Evolutionary conservation across 768 basidiomycete genomes (phyloP), one percentile per base, ranked within the genome.

Genomic region (Tephrocybe sp.): DNA sequence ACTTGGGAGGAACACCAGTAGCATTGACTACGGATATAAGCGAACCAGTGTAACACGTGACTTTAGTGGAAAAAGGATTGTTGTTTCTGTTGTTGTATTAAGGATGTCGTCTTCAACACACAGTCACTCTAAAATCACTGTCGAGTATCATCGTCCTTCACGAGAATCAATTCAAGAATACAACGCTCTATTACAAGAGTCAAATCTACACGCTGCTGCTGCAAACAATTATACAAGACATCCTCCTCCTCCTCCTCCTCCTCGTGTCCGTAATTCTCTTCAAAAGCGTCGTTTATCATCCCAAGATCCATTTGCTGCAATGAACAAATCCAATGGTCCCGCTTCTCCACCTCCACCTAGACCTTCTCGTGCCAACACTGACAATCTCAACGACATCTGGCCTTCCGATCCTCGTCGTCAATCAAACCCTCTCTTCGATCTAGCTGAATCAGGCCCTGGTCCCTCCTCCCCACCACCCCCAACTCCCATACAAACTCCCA

Each of bases 361-460:
- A 39, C 91, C 91, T 0, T 90, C 89, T 40, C 80, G 91, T 50
- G 87, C 86, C 53, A 93, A 93, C 66, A 93, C 91, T 4, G 87
- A 85, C 31, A 91, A 77, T 48, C 75, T 92, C 43, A 83, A 78
- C 68, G 90, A 93, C 69, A 70, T 92, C 61, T 85, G 85, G 65
- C 72, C 81, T 19, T 61, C 66, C 35, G 68, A 77, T 5, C 59
- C 73, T 17, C 80, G 78, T 42, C 78, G 82, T 46, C 69, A 82
- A 49, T 84, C 82, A 31, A 69, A 73, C 20, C 84, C 81, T 40
- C 53, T 66, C 54, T 51, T 63, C 39, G 76, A 79, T 64, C 77
- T 73, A 16, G 55, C 57, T 34, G 75, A 75, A 26, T 26, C 26
- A 26, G 63, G 62, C 72, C 13, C 63, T 74, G 17, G 4, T 10